These are phyloP conservation scores for Penicillium sp. DNA, from an alignment of 2,329 filamentous ascomycete genomes.

Conservation along the genomic window DNA sequence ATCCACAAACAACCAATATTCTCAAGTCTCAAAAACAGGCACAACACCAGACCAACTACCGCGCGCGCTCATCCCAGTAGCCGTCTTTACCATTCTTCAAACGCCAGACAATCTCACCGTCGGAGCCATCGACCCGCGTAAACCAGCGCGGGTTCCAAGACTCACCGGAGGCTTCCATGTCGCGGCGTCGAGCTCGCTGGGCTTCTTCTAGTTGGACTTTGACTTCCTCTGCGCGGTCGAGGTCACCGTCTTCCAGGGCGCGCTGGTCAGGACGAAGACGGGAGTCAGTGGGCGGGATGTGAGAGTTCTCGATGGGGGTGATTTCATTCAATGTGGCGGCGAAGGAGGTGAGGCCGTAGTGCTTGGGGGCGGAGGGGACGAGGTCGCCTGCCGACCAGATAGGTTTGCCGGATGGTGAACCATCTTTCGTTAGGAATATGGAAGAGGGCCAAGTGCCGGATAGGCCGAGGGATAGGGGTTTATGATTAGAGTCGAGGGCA, in stretches of 20 bases:
- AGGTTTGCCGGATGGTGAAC: conserved; percentile 57
- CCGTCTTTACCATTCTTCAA: conserved; percentile 75
- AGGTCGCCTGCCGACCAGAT: conserved; percentile 76
- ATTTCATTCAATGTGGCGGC: conserved; percentile 83
- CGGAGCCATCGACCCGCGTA: conserved; percentile 52
- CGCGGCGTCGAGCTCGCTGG: conserved; percentile 68
- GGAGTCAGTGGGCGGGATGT: conserved; percentile 74
- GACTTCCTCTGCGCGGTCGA: conserved; percentile 76
- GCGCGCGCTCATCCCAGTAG: conserved; percentile 84
- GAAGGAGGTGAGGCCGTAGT: conserved; percentile 85
- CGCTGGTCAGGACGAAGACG: conserved; percentile 82
- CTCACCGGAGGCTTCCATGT: conserved; percentile 70
- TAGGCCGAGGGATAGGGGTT: conserved; percentile 62
- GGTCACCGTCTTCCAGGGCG: conserved; percentile 70
- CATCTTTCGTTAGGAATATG: conserved; percentile 62
- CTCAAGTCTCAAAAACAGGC: conserved; percentile 48
- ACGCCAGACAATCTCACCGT: conserved; percentile 55
- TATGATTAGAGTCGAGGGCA: conserved; percentile 62
- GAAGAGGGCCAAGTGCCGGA: conserved; percentile 78
- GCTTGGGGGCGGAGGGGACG: conserved; percentile 70
- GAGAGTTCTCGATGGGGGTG: conserved; percentile 68
- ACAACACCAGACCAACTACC: conserved; percentile 60
- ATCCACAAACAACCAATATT: neutral
- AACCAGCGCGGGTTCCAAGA: conserved; percentile 80
- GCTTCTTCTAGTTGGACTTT: conserved; percentile 82